Evolutionary conservation across 805 yeast species (phyloP), one percentile per base, ranked within the genome.

Genomic region (Ogataea henricii): DNA sequence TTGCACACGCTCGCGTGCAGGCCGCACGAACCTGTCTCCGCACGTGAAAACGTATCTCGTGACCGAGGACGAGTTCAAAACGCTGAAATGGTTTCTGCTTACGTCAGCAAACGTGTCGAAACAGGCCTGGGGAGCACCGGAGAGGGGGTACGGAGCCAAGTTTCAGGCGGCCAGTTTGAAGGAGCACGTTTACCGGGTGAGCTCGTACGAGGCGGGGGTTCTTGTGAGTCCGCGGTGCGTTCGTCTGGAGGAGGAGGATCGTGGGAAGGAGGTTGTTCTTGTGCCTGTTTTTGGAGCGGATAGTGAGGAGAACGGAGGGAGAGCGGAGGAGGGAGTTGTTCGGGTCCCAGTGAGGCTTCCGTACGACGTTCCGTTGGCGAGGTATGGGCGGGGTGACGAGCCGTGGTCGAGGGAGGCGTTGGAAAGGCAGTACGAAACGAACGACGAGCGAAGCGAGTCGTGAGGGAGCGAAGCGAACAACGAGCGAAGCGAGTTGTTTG

Each of bases 91-190:
- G 95, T 75, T 83, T 16, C 62, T 86, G 5, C 71, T 86, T 60
- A 86, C 94, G 0, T 83, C 90, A 40, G 86, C 89, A 26, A 89
- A 89, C 59, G 58, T 87, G 34, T 83, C 91, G 26, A 79, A 79
- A 46, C 85, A 81, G 50, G 96, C 96, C 1, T 89, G 96, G 96
- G 96, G 96, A 0, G 66, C 60, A 4, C 67, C 69, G 13, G 55
- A 61, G 33, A 46, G 64, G 21, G 53, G 56, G 3, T 52, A 50
- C n/a, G 57, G 57, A n/a, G 47, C 46, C 39, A 38, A 42, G 33
- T 48, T 42, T 47, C 54, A 47, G 26, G 40, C 14, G 42, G 45
- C 23, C 22, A 18, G 25, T 53, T n/a, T 12, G 13, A 43, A 36
- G 14, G 33, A 51, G 12, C 69, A 73, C n/a, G 57, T 63, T 9